Conservation (phyloP, 176 grass and related monocot genomes). For the Triticum dicoccoides region DNA sequence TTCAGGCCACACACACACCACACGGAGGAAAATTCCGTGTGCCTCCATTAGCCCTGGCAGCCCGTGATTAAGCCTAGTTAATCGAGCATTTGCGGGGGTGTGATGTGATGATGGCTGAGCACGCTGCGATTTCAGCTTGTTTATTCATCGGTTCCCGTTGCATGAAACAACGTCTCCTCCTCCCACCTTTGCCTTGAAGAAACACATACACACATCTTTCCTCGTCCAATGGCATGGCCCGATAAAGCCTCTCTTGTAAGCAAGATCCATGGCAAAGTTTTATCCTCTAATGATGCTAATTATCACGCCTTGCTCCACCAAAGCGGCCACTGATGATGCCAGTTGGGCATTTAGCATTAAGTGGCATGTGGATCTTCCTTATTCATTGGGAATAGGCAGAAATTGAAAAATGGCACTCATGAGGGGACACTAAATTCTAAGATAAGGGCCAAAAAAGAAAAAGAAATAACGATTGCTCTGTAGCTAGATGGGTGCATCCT, state of each 20-base stretch:
- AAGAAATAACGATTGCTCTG: too few species aligned
- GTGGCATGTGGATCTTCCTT: neutral
- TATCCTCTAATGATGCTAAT: constrained; percentile 42
- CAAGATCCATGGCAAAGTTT: constrained; percentile 25
- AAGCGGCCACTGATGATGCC: neutral
- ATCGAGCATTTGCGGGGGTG: too few species aligned
- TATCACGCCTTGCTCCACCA: constrained; percentile 1
- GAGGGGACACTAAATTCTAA: too few species aligned
- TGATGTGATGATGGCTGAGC: too few species aligned
- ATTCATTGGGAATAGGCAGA: neutral
- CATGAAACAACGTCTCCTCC: constrained; percentile 8
- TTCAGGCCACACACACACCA: neutral
- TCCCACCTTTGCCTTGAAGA: constrained; percentile 30
- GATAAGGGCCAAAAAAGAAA: too few species aligned
- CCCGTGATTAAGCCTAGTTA: neutral
- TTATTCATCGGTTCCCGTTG: constrained; percentile 19
- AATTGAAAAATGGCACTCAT: too few species aligned
- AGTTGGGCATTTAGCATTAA: neutral
- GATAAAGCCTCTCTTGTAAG: constrained; percentile 24
- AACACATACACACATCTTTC: neutral
- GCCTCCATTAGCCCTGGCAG: constrained; percentile 15
- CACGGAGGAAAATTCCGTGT: neutral
- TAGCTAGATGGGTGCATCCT: too few species aligned
- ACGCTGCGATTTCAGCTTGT: neutral
- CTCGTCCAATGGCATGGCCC: constrained; percentile 21